Percentiles rank a stretch among this genome's conserved stretches.
phyloP scores from a whole-genome alignment of 176 grass and related monocot genomes.

The Oryza nivara region DNA sequence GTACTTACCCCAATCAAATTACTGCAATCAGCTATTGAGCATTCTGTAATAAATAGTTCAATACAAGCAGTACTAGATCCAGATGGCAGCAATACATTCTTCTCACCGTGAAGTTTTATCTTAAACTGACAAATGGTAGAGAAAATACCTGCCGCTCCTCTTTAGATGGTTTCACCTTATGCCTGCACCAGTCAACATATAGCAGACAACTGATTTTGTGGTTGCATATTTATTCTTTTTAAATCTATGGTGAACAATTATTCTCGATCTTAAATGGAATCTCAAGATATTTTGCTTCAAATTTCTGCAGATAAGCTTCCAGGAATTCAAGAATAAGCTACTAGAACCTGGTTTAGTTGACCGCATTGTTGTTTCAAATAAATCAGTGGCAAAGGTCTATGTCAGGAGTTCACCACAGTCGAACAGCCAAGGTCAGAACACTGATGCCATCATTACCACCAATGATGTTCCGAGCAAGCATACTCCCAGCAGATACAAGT shows the following conservation, averaged over 20 bases:
- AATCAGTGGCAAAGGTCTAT: slow-evolving; percentile 97
- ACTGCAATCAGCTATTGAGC: not conserved
- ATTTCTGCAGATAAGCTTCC: slow-evolving; percentile 90
- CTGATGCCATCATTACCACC: slow-evolving; percentile 46
- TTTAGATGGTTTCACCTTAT: slow-evolving; percentile 21
- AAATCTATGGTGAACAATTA: not conserved
- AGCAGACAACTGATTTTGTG: not conserved
- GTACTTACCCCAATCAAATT: not conserved
- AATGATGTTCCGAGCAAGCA: slow-evolving; percentile 57
- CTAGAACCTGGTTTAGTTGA: slow-evolving; percentile 94
- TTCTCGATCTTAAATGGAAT: slow-evolving; percentile 8
- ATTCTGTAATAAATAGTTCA: not conserved
- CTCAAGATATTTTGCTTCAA: slow-evolving; percentile 2
- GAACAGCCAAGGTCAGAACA: slow-evolving; percentile 53
- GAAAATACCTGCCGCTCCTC: not conserved
- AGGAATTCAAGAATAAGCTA: slow-evolving; percentile 99
- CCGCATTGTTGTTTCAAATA: slow-evolving; percentile 86
- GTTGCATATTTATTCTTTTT: not conserved
- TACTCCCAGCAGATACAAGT: slow-evolving; percentile 72
- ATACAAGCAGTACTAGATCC: not conserved
- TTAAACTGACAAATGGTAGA: not conserved
- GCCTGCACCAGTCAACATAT: not conserved
- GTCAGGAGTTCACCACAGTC: slow-evolving; percentile 59
- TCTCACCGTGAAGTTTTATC: not conserved
- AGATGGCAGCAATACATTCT: not conserved